Evolutionary conservation across 495 filamentous ascomycete genomes (phyloP), one percentile per base, ranked within the genome.

Genomic region (Apodospora peruviana): DNA sequence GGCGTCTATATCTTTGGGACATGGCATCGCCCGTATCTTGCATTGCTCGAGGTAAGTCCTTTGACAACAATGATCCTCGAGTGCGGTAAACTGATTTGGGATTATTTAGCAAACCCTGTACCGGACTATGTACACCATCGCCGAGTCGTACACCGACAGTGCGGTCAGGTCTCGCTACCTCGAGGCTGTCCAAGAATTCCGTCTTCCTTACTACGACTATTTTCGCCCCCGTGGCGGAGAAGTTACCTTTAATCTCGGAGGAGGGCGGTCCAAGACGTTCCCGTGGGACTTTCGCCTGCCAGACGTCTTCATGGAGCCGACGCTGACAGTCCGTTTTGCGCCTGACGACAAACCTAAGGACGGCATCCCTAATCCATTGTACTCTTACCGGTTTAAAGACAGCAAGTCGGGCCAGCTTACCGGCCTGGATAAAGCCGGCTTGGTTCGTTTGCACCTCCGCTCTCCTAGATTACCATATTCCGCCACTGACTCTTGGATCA

Each of bases 241-340:
- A 14, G 37, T 39, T 16, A 14, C 37, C 3, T 14, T 7, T 39
- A 14, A 8, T 39, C 11, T 1, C 37, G 27, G 16, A 34, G 43
- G 32, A 16, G 17, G 17, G 25, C 5, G 16, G 14, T 45, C 24
- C 24, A 20, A 20, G 43, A n/a, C n/a, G n/a, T n/a, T n/a, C n/a
- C n/a, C n/a, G n/a, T 45, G 21, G 18, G 25, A 45, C 18, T 45
- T 45, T 5, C 21, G 22, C 7, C 27, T 45, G 7, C 43, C 43
- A n/a, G 43, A 45, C 25, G 24, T 45, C 23, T 20, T 45, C n/a
- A 45, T 17, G n/a, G 43, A 45, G 43, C 22, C 22, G 11, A 29
- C 19, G n/a, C 4, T 45, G 1, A 29, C 23, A 17, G 16, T 45
- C 24, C 23, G 27, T 1, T 12, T 27, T n/a, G 11, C 43, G 5